Percentiles rank a stretch among this genome's conserved stretches.
phyloP scores from a whole-genome alignment of 2,329 filamentous ascomycete species.

The Colletotrichum spaethianum region DNA sequence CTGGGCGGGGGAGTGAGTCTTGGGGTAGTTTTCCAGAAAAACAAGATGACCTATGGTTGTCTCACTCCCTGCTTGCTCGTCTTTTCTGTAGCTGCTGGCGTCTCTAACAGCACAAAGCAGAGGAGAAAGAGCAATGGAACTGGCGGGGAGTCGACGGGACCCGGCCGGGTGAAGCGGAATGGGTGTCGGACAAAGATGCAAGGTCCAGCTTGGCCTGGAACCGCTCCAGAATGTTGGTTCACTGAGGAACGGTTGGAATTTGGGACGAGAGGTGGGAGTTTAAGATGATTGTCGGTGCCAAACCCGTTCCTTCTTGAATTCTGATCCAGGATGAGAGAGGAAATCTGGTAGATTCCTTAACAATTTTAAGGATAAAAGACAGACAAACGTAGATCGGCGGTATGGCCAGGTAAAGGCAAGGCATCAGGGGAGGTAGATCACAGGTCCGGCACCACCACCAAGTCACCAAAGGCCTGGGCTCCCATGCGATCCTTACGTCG shows the following conservation, averaged over 20 bases:
- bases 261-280: slow-evolving; percentile 19
- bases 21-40: neutral
- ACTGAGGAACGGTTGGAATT: slow-evolving; percentile 30
- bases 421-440: slow-evolving; percentile 14
- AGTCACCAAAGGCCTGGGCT: slow-evolving; percentile 8
- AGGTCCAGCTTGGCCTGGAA: slow-evolving; percentile 13
- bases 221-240: slow-evolving; percentile 2
- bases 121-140: neutral
- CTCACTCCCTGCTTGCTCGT: slow-evolving; percentile 13
- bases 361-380: slow-evolving; percentile 16
- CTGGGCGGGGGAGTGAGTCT: slow-evolving; percentile 9
- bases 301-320: slow-evolving; percentile 6
- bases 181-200: neutral
- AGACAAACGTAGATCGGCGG: neutral
- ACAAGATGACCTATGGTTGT: slow-evolving; percentile 24
- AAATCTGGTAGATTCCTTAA: slow-evolving; percentile 34
- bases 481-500: slow-evolving; percentile 40
- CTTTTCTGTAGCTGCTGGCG: slow-evolving; percentile 1
- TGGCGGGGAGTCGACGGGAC: neutral
- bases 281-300: neutral
- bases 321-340: neutral
- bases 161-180: slow-evolving; percentile 6
- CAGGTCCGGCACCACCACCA: neutral
- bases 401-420: neutral
- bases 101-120: slow-evolving; percentile 6